phyloP scores from a whole-genome alignment of 2,329 filamentous ascomycete genomes.

The Verticillium zaregamsianum region DNA sequence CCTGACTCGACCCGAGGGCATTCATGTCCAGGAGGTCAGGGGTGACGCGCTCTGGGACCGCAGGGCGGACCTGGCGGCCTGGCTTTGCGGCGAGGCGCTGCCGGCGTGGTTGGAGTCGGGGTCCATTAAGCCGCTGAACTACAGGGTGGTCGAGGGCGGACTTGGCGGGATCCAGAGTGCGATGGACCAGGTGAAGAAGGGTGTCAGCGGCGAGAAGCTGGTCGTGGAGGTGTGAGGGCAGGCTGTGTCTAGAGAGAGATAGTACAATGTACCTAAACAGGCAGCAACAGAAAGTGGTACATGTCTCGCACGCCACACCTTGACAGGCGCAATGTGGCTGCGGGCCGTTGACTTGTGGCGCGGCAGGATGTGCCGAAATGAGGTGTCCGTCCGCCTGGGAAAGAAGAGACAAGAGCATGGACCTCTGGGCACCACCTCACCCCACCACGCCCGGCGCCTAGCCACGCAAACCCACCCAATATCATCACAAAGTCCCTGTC shows the following conservation, averaged over 20 bases:
- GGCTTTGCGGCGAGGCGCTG: slow-evolving; percentile 2
- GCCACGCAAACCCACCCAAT: background rate
- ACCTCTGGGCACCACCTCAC: background rate
- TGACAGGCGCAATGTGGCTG: background rate
- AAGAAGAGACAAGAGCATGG: background rate
- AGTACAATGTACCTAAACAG: too few species aligned
- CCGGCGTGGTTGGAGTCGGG: slow-evolving; percentile 23
- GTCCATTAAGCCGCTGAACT: slow-evolving; percentile 34
- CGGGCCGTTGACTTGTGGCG: background rate
- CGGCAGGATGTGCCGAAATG: background rate
- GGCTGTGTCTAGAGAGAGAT: background rate
- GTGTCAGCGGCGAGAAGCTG: slow-evolving; percentile 38
- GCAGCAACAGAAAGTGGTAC: background rate
- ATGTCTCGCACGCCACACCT: background rate
- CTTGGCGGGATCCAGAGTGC: slow-evolving; percentile 32
- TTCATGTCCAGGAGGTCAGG: background rate
- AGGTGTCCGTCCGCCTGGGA: background rate
- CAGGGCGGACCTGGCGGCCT: slow-evolving; percentile 1
- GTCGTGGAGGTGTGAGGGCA: slow-evolving; percentile 16
- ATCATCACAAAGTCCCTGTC: background rate
- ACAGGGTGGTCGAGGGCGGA: slow-evolving; percentile 32
- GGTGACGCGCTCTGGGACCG: background rate
- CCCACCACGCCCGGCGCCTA: background rate
- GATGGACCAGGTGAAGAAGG: slow-evolving; percentile 35
- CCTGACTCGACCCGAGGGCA: background rate